Conservation (phyloP, 352 stramenopile genomes). For the Pythium sukuiense region DNA sequence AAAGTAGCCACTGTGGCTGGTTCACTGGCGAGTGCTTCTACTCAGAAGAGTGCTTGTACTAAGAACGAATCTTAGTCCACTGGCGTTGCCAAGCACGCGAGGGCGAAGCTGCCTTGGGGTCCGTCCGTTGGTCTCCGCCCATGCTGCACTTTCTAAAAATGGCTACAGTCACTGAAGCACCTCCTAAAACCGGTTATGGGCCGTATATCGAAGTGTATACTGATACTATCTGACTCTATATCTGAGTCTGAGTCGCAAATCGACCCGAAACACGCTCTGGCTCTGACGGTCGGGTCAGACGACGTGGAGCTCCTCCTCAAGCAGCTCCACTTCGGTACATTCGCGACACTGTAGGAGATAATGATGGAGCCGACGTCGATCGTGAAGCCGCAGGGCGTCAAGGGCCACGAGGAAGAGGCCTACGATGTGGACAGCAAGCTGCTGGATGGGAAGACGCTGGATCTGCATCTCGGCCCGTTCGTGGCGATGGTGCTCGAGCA, state of each 20-base stretch:
- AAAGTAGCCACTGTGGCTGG: neutral
- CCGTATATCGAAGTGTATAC: neutral
- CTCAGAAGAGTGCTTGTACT: neutral
- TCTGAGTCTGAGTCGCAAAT: neutral
- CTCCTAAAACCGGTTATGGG: neutral
- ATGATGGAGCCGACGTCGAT: constrained; percentile 20
- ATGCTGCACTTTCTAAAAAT: constrained; percentile 1
- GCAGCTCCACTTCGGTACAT: neutral
- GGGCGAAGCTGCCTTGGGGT: neutral
- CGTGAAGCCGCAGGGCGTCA: constrained; percentile 23
- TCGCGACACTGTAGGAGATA: neutral
- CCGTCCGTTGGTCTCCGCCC: neutral
- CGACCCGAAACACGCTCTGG: neutral
- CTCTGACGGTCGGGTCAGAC: neutral
- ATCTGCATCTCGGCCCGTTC: constrained; percentile 24
- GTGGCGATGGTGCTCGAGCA: constrained; percentile 38
- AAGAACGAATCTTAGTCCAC: constrained; percentile 4
- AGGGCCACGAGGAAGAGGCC: constrained; percentile 21
- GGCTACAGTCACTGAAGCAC: neutral
- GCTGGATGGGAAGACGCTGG: constrained; percentile 16
- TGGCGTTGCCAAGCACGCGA: constrained; percentile 1
- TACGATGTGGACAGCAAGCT: constrained; percentile 9
- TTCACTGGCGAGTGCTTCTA: neutral
- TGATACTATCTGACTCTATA: neutral
- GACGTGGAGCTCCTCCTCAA: neutral